A percentile compares a stretch with the other conserved stretches of the same genome.
These are phyloP conservation scores for Cryptosporidium xiaoi DNA, from an alignment of 169 alveolate species.

Conservation along the genomic window DNA sequence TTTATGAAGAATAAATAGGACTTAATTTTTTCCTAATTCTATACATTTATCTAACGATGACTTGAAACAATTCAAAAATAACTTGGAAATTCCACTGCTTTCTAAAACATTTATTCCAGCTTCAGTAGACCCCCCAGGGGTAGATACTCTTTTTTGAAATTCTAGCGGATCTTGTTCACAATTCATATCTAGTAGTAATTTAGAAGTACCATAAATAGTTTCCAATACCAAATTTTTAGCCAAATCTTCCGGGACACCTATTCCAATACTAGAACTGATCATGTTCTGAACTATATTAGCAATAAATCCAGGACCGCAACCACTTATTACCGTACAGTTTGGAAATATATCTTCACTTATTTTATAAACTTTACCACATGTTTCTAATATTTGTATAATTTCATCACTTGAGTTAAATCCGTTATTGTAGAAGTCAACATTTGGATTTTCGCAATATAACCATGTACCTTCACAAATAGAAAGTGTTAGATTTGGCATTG, in stretches of 20 bases:
- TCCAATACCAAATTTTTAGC: conserved; percentile 32
- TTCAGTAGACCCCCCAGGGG: conserved; percentile 72
- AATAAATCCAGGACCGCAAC: conserved; percentile 69
- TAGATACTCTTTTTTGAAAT: conserved; percentile 55
- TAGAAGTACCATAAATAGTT: conserved; percentile 67
- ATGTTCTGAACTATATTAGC: conserved; percentile 46
- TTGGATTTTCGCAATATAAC: conserved; percentile 59
- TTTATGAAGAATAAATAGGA: not conserved
- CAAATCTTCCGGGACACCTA: conserved; percentile 44
- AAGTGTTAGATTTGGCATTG: conserved; percentile 55
- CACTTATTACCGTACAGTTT: conserved; percentile 50
- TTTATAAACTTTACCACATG: conserved; percentile 52
- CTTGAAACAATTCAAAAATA: conserved; percentile 30
- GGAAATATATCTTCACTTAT: conserved; percentile 41
- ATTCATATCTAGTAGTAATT: conserved; percentile 14
- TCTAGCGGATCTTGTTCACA: not conserved
- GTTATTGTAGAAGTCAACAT: conserved; percentile 4
- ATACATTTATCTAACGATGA: conserved; percentile 19
- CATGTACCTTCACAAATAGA: conserved; percentile 59
- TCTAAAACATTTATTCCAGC: conserved; percentile 67
- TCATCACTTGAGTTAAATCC: not conserved
- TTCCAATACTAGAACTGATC: conserved; percentile 10
- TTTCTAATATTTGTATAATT: conserved; percentile 20
- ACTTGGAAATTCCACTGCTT: not conserved
- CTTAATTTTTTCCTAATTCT: conserved; percentile 21